A percentile compares a stretch with the other conserved stretches of the same genome.
These are phyloP conservation scores for Fraxinus nigra DNA, from an alignment of 305 asterid species.

Conservation along the genomic window DNA sequence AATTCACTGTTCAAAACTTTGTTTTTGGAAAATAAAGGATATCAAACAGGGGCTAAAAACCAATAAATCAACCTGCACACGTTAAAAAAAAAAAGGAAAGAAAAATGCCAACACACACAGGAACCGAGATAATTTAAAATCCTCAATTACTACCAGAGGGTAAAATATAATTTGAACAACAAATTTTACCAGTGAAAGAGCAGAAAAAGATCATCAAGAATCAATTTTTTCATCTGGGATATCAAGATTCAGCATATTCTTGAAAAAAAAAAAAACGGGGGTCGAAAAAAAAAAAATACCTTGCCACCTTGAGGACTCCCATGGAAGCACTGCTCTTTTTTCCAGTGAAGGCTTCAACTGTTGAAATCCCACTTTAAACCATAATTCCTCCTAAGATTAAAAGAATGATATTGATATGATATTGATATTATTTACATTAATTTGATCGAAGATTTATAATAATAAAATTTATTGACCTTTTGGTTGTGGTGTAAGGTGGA, in stretches of 20 bases:
- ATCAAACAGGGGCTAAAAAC: not conserved
- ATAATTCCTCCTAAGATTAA: not conserved
- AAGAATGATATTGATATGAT: not conserved
- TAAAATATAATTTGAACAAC: not conserved
- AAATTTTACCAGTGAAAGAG: slow-evolving; percentile 2
- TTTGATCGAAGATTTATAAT: not conserved
- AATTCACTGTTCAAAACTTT: not conserved
- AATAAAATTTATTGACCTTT: not conserved
- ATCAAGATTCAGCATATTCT: slow-evolving; percentile 25
- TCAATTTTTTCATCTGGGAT: slow-evolving; percentile 25
- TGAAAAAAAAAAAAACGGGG: slow-evolving; percentile 14
- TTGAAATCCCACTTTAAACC: slow-evolving; percentile 15
- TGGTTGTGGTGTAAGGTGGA: not conserved
- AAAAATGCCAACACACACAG: not conserved
- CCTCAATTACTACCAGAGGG: not conserved
- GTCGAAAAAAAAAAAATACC: slow-evolving; percentile 20
- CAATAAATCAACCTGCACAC: slow-evolving; percentile 28
- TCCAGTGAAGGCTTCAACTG: slow-evolving; percentile 6
- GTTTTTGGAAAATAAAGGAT: not conserved
- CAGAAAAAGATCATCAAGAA: slow-evolving; percentile 19
- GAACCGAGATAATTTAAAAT: not conserved
- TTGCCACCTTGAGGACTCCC: slow-evolving; percentile 27
- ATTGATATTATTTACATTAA: not conserved
- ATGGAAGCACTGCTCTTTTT: slow-evolving; percentile 17
- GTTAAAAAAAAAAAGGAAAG: not conserved